Evolutionary conservation across 2,329 filamentous ascomycete species (phyloP).

Genomic region (Seiridium cupressi): DNA sequence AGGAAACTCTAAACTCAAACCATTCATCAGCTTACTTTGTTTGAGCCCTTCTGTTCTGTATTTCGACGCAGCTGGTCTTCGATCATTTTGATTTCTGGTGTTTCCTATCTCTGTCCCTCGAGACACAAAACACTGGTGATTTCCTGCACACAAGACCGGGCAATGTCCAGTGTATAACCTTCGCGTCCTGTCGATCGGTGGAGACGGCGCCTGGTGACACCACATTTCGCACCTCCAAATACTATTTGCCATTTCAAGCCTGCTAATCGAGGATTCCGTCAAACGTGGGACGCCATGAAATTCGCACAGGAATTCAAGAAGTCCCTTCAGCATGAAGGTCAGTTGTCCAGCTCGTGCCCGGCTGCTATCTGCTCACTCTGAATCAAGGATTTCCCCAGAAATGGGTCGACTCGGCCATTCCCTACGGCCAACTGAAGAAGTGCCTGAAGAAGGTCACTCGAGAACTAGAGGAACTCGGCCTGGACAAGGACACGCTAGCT

Average conservation of each 20-base stretch:
- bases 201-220: background rate
- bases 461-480: constrained; percentile 69
- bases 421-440: constrained; percentile 84
- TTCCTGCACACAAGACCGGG: too few species aligned
- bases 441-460: constrained; percentile 76
- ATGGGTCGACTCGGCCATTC: constrained; percentile 73
- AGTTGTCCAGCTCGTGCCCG: constrained; percentile 1
- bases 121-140: too few species aligned
- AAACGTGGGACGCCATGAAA: constrained; percentile 57
- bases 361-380: background rate
- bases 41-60: too few species aligned
- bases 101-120: too few species aligned
- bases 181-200: background rate
- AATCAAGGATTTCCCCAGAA: constrained; percentile 65
- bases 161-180: background rate
- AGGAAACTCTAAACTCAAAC: background rate
- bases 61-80: too few species aligned
- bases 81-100: too few species aligned
- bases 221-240: too few species aligned
- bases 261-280: background rate
- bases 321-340: constrained; percentile 61
- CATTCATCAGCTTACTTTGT: background rate
- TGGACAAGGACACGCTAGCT: constrained; percentile 69
- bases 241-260: background rate
- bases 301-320: constrained; percentile 78